Base-by-base conservation (phyloP, 345 rosid genomes). In the Boechera stricta region DNA sequence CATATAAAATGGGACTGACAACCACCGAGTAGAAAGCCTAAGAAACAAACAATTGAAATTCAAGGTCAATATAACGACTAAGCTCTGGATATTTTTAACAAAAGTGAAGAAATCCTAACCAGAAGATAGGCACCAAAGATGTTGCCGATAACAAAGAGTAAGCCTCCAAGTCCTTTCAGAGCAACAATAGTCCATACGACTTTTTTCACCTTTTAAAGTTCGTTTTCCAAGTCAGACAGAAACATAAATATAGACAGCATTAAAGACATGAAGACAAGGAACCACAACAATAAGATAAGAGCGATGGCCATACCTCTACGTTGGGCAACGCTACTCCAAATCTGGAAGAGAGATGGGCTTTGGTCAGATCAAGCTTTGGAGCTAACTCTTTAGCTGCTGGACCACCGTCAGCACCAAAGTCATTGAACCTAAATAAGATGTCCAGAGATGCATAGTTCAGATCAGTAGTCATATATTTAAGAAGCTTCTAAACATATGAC, bases 331-430 rank as follows among this genome's bases (percentile, higher is more conserved):
- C 75, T 1, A 88, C 67, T 41, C 87, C 93, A 64, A 84, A 38
- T 69, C 52, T 81, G 31, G 87, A 80, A 35, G 92, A 83, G 55
- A 90, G 28, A 82, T 85, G 95, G 52, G 80, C 64, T 82, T 72
- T 82, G 42, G 82, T 81, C 75, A 86, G 59, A 47, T 72, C 73
- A 72, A 90, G 77, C 87, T 94, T 94, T 21, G 93, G 88, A 55
- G 79, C 73, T 81, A 90, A 75, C 81, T 89, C 93, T 82, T 82
- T 87, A 4, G 92, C 95, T 15, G 95, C 97, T 71, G 90, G 93
- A 52, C 97, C 98, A 55, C 98, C 98, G 71, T 94, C 87, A 10
- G 64, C 66, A 38, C 86, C 95, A 78, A 92, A 92, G 64, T 92
- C 98, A 83, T 18, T 80, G 77, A 71, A 80, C 83, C 83, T 80